Conservation (phyloP, 257 asterid species). For the Gardenia jasminoides region DNA sequence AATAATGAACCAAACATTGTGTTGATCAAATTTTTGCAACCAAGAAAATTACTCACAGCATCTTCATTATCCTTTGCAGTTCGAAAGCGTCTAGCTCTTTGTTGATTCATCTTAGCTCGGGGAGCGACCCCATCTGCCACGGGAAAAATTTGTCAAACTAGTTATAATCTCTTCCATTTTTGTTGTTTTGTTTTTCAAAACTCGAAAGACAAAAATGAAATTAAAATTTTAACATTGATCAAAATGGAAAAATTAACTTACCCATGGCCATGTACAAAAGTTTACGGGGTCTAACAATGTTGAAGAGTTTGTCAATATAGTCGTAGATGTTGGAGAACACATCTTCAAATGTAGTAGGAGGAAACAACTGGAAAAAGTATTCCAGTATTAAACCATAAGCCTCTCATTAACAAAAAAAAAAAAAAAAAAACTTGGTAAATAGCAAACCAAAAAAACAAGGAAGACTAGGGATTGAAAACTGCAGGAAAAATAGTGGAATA, state of each 20-base stretch:
- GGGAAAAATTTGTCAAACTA: not conserved
- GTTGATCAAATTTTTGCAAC: too few species aligned
- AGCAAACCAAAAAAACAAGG: too few species aligned
- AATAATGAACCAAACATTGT: too few species aligned
- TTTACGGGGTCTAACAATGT: constrained; percentile 90
- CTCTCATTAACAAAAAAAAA: too few species aligned
- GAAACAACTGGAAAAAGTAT: constrained; percentile 1
- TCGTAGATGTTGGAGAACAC: constrained; percentile 90
- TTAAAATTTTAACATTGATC: not conserved
- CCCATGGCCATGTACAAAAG: constrained; percentile 95
- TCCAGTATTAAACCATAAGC: too few species aligned
- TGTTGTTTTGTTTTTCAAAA: too few species aligned
- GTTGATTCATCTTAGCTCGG: constrained; percentile 98
- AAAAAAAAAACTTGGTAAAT: too few species aligned
- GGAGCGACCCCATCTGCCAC: constrained; percentile 97
- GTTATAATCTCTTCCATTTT: too few species aligned
- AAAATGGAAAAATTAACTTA: constrained; percentile 40
- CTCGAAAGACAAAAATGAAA: too few species aligned
- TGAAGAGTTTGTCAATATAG: constrained; percentile 87
- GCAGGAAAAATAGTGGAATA: too few species aligned
- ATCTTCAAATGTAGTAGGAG: constrained; percentile 88
- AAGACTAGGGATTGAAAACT: too few species aligned
- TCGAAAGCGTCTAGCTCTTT: constrained; percentile 90
- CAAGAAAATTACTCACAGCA: constrained; percentile 37
- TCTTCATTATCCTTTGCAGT: constrained; percentile 98